Evolutionary conservation across 768 basidiomycete species (phyloP).

Genomic region (Russula earlei): DNA sequence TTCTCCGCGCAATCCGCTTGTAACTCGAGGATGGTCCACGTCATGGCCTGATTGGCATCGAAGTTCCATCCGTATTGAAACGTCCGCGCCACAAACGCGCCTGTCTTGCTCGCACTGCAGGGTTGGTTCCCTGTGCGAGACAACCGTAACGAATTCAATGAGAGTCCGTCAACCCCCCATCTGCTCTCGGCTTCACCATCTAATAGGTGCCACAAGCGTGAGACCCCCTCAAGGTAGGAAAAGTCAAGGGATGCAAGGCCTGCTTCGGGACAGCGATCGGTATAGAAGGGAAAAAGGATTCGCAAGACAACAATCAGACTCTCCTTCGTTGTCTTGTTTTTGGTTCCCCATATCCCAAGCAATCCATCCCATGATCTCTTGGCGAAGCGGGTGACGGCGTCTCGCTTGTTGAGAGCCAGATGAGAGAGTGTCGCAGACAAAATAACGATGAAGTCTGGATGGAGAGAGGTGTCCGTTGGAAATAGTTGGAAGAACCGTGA

Average conservation of each 20-base stretch:
- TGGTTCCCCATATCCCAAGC: slow-evolving; percentile 68
- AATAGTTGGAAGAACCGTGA: slow-evolving; percentile 56
- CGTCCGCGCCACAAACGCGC: slow-evolving; percentile 51
- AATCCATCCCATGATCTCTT: slow-evolving; percentile 52
- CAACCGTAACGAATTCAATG: slow-evolving; percentile 56
- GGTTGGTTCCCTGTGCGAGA: slow-evolving; percentile 28
- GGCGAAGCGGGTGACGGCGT: slow-evolving; percentile 52
- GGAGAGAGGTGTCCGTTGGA: slow-evolving; percentile 65
- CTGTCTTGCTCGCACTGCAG: slow-evolving; percentile 14
- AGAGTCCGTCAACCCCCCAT: slow-evolving; percentile 56
- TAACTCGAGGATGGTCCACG: slow-evolving; percentile 73
- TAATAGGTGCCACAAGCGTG: slow-evolving; percentile 45
- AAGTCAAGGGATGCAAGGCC: slow-evolving; percentile 25
- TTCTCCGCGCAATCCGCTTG: slow-evolving; percentile 69
- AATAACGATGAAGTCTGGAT: slow-evolving; percentile 62
- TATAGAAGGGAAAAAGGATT: slow-evolving; percentile 63
- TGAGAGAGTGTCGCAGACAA: slow-evolving; percentile 63
- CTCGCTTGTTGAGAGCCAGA: slow-evolving; percentile 65
- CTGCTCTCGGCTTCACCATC: slow-evolving; percentile 53
- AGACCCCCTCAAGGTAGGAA: slow-evolving; percentile 39
- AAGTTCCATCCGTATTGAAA: slow-evolving; percentile 73
- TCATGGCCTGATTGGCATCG: slow-evolving; percentile 53
- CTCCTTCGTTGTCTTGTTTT: slow-evolving; percentile 70
- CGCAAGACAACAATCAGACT: slow-evolving; percentile 65
- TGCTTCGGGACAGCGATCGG: slow-evolving; percentile 23